Percentiles rank a stretch among this genome's conserved stretches.
phyloP scores from a whole-genome alignment of 371 early-diverging fungal species.

The Parasitella parasitica region DNA sequence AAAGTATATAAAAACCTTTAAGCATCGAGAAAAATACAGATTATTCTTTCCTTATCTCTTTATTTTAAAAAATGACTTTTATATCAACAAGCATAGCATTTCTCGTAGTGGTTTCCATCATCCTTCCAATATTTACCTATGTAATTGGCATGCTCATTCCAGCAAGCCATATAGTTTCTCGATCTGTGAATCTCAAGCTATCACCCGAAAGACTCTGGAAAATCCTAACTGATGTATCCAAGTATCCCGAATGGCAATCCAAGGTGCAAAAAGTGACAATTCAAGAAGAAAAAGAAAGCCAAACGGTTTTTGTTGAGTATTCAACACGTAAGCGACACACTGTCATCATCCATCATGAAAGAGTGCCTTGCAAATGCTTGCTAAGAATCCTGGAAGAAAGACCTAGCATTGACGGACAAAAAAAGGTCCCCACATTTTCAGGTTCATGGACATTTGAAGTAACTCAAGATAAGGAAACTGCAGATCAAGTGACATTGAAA shows the following conservation, averaged over 20 bases:
- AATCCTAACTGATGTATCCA: conserved; percentile 29
- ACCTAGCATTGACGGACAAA: neutral
- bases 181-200: conserved; percentile 8
- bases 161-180: conserved; percentile 20
- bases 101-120: neutral
- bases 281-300: conserved; percentile 7
- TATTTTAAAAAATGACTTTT: conserved; percentile 2
- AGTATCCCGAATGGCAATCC: conserved; percentile 37
- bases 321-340: conserved; percentile 27
- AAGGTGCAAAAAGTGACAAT: conserved; percentile 27
- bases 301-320: conserved; percentile 29
- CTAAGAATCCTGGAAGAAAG: conserved; percentile 38
- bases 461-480: conserved; percentile 14
- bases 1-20: neutral
- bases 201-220: conserved; percentile 29
- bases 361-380: conserved; percentile 15
- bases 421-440: conserved; percentile 27
- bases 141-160: conserved; percentile 17
- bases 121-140: conserved; percentile 11
- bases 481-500: conserved; percentile 20
- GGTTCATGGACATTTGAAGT: conserved; percentile 38
- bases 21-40: neutral
- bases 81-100: conserved; percentile 1
- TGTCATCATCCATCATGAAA: conserved; percentile 34
- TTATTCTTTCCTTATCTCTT: neutral